Percentiles rank a stretch among this genome's conserved stretches.
These are phyloP conservation scores for Colletotrichum higginsianum DNA, from an alignment of 2,329 filamentous ascomycete genomes.

Conservation along the genomic window DNA sequence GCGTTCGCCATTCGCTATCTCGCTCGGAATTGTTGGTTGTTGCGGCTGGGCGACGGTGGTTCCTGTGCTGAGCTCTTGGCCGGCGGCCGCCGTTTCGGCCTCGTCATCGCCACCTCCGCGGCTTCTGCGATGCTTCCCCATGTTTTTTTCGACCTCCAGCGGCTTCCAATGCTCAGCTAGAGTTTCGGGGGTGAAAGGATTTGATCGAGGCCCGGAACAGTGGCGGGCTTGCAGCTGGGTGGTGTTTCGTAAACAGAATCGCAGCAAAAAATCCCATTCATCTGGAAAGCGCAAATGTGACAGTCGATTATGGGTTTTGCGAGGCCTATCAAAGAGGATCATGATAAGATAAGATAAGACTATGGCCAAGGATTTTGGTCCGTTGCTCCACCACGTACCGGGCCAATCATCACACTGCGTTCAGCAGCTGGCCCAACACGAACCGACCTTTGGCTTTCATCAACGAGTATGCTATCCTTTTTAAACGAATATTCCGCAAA, in stretches of 20 bases:
- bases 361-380: not conserved
- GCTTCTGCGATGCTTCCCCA: constrained; percentile 34
- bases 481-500: not conserved
- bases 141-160: not conserved
- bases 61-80: constrained; percentile 7
- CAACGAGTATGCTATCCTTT: not conserved
- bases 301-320: not conserved
- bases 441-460: not conserved
- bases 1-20: not conserved
- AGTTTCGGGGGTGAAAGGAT: not conserved
- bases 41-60: not conserved
- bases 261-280: constrained; percentile 15
- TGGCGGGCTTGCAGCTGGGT: constrained; percentile 19
- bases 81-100: constrained; percentile 17
- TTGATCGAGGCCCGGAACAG: not conserved
- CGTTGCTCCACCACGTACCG: not conserved
- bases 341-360: constrained; percentile 3
- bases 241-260: constrained; percentile 5
- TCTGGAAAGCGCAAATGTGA: constrained; percentile 5
- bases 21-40: constrained; percentile 5
- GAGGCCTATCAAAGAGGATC: not conserved
- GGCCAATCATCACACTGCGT: not conserved
- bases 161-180: not conserved
- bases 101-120: constrained; percentile 34
- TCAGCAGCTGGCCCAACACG: constrained; percentile 1